These are phyloP conservation scores for Alternaria dauci DNA, from an alignment of 2,329 filamentous ascomycete species.

Conservation along the genomic window DNA sequence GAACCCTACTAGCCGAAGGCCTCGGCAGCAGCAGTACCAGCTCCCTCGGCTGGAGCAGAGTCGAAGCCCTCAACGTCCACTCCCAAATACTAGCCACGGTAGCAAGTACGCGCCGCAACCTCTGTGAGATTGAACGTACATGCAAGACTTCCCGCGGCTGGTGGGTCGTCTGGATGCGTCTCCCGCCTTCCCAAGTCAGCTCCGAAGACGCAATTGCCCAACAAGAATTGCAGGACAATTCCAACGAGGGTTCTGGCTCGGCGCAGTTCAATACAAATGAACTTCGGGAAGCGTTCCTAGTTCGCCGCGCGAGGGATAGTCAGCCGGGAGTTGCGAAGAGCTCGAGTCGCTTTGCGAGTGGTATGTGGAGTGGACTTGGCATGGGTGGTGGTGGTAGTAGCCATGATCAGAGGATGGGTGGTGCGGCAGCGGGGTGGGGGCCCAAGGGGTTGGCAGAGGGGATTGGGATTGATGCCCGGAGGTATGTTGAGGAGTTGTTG, in stretches of 20 bases:
- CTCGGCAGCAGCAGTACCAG: slow-evolving; percentile 21
- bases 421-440: slow-evolving; percentile 60
- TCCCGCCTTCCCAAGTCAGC: slow-evolving; percentile 46
- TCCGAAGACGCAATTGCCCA: slow-evolving; percentile 8
- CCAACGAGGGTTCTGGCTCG: slow-evolving; percentile 1
- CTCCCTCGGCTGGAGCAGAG: slow-evolving; percentile 56
- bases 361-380: slow-evolving; percentile 44
- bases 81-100: slow-evolving; percentile 66
- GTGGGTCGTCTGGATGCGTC: slow-evolving; percentile 72
- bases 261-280: slow-evolving; percentile 39
- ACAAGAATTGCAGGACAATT: slow-evolving; percentile 8
- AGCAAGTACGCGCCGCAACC: slow-evolving; percentile 56
- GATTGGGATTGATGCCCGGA: slow-evolving; percentile 78
- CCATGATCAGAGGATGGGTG: slow-evolving; percentile 46
- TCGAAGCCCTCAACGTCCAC: slow-evolving; percentile 70
- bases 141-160: slow-evolving; percentile 71
- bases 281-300: slow-evolving; percentile 55
- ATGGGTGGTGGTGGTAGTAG: slow-evolving; percentile 16
- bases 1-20: slow-evolving; percentile 53
- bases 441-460: slow-evolving; percentile 72
- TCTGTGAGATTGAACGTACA: slow-evolving; percentile 64
- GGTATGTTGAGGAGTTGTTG: slow-evolving; percentile 76
- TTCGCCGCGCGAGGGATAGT: slow-evolving; percentile 51
- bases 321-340: slow-evolving; percentile 9
- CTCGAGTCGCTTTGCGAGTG: slow-evolving; percentile 40